Evolutionary conservation across 345 rosid species (phyloP).

Genomic region (Hirschfeldia incana): DNA sequence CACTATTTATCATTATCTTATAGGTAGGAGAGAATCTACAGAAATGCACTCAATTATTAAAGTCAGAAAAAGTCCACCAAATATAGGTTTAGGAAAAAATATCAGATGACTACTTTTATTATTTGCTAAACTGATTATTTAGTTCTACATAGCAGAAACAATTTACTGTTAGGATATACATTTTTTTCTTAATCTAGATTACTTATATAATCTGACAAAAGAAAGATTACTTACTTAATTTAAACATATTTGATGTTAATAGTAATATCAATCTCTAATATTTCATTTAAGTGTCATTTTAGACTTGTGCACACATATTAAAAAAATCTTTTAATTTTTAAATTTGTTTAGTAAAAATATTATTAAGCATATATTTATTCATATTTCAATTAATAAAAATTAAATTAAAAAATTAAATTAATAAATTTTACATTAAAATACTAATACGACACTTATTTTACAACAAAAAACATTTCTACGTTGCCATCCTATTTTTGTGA

Average conservation of each 20-base stretch:
- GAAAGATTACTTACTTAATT: background rate
- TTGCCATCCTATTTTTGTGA: too few species aligned
- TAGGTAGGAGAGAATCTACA: constrained; percentile 5
- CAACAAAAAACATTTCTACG: too few species aligned
- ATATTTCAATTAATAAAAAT: too few species aligned
- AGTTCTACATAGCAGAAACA: background rate
- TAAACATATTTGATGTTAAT: background rate
- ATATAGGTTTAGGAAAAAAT: background rate
- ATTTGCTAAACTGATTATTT: background rate
- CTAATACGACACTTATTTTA: too few species aligned
- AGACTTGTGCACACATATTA: too few species aligned
- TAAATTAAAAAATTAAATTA: too few species aligned
- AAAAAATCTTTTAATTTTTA: too few species aligned
- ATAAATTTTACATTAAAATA: too few species aligned
- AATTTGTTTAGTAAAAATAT: too few species aligned
- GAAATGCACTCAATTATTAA: background rate
- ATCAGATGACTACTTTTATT: background rate
- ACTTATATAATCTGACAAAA: background rate
- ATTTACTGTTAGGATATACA: background rate
- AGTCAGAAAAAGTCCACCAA: background rate
- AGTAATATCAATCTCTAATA: too few species aligned
- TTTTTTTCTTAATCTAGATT: background rate
- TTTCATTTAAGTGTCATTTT: too few species aligned
- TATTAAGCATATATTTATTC: too few species aligned
- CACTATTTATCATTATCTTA: constrained; percentile 25